phyloP scores from a whole-genome alignment of 2,329 filamentous ascomycete species.

The Verticillium isaacii region DNA sequence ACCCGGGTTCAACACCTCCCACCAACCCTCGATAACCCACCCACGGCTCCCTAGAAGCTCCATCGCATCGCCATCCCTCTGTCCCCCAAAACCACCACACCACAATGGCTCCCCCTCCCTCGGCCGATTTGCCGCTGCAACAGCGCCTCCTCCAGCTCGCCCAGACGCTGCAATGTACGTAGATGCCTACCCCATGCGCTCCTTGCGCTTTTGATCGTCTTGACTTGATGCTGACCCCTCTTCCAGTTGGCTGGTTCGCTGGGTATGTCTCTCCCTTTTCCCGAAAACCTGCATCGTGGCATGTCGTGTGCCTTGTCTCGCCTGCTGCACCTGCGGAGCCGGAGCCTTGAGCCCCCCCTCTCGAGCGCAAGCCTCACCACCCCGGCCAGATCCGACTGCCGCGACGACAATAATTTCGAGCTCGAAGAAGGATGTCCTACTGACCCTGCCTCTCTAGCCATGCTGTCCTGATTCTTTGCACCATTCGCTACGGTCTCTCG shows the following conservation, averaged over 20 bases:
- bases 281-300: not conserved
- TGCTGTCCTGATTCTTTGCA: conserved; percentile 76
- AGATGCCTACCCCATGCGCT: conserved; percentile 20
- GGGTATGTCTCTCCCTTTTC: conserved; percentile 56
- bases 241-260: conserved; percentile 69
- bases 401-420: not conserved
- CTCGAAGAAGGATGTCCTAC: not conserved
- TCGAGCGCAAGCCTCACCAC: not conserved
- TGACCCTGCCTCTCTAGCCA: conserved; percentile 53
- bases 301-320: not conserved
- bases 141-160: conserved; percentile 75
- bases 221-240: conserved; percentile 28
- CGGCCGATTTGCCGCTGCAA: conserved; percentile 62
- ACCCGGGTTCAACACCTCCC: conserved; percentile 1
- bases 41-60: not conserved
- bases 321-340: not conserved
- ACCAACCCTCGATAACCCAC: not conserved
- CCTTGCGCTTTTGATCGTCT: conserved; percentile 12
- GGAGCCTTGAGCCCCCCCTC: not conserved
- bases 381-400: not conserved
- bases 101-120: conserved; percentile 58
- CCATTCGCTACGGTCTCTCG: conserved; percentile 77
- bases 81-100: not conserved
- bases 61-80: not conserved
- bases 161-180: conserved; percentile 87